Percentiles rank a stretch among this genome's conserved stretches.
These are phyloP conservation scores for Hanseniaspora thailandica DNA, from an alignment of 805 yeast species.

Conservation along the genomic window DNA sequence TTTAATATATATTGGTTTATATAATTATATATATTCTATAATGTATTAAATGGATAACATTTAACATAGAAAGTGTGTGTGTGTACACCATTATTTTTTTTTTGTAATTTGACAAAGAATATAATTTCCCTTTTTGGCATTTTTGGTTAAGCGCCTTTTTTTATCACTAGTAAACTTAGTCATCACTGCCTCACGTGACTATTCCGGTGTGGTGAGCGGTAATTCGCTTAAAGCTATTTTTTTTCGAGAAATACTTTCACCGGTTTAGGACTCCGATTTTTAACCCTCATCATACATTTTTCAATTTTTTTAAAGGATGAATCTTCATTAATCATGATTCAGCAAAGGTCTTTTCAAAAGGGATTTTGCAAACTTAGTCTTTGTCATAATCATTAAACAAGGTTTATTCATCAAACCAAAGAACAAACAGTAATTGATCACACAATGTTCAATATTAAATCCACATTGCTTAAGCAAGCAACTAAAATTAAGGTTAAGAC, in stretches of 20 bases:
- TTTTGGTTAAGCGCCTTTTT: neutral
- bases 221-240: no score
- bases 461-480: constrained; percentile 24
- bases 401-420: neutral
- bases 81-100: no score
- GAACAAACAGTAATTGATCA: neutral
- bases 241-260: neutral
- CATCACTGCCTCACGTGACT: no score
- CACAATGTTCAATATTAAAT: constrained; percentile 17
- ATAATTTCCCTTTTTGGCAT: neutral
- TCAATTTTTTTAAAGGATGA: neutral
- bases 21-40: no score
- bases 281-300: neutral
- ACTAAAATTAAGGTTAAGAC: constrained; percentile 57
- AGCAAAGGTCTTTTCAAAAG: neutral
- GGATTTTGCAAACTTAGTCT: neutral
- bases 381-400: neutral
- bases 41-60: no score
- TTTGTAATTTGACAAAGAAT: no score
- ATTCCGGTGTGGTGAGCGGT: no score
- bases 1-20: no score
- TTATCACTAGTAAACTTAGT: no score
- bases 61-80: no score
- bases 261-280: constrained; percentile 7
- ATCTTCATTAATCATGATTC: neutral